phyloP scores from a whole-genome alignment of 257 asterid genomes.

The Salvia hispanica region DNA sequence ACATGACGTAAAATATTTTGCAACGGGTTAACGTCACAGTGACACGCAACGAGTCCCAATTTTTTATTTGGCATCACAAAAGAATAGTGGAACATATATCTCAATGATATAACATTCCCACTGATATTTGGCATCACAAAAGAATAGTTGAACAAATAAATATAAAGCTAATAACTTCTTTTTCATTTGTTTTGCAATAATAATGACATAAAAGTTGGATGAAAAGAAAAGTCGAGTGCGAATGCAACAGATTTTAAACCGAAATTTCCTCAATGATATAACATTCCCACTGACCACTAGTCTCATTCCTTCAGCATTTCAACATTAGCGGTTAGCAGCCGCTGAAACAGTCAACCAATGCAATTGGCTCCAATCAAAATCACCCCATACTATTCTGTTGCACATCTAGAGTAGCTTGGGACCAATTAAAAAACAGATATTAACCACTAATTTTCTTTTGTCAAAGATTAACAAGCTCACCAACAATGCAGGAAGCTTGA shows the following conservation, averaged over 20 bases:
- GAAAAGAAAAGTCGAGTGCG: not conserved
- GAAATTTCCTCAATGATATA: not conserved
- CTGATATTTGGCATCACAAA: too few species aligned
- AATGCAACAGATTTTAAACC: constrained; percentile 19
- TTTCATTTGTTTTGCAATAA: not conserved
- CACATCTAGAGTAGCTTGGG: constrained; percentile 14
- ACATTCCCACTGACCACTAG: constrained; percentile 24
- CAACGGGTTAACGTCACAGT: constrained; percentile 5
- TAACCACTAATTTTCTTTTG: not conserved
- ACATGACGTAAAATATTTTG: not conserved
- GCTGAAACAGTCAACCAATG: not conserved
- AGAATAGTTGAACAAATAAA: not conserved
- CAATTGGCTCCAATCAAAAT: constrained; percentile 17
- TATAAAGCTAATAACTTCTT: not conserved
- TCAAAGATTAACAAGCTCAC: constrained; percentile 28
- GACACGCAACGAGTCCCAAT: not conserved
- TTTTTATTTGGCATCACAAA: too few species aligned
- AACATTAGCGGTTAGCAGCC: constrained; percentile 14
- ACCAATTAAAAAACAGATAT: constrained; percentile 8
- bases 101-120: too few species aligned
- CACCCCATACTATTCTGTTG: constrained; percentile 4
- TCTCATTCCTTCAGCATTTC: constrained; percentile 14
- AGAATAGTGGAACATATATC: not conserved
- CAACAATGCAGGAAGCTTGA: constrained; percentile 15
- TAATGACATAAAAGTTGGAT: not conserved